Conservation (phyloP, 2,329 filamentous ascomycete species). For the Ceratocystis albifundus region DNA sequence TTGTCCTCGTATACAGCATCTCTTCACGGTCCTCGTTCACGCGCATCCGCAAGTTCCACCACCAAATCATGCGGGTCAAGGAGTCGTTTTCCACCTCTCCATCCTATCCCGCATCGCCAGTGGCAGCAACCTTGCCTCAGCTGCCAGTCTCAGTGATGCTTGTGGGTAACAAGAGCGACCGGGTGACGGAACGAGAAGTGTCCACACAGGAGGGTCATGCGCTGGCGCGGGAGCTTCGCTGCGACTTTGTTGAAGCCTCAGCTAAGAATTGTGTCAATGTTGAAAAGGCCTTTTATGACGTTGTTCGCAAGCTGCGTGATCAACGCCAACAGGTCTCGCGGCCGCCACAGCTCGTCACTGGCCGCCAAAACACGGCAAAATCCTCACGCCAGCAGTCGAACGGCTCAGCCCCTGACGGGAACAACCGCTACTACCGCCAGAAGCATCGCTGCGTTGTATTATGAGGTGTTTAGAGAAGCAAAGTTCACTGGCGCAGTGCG, state of each 20-base stretch:
- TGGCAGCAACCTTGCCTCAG: slow-evolving; percentile 47
- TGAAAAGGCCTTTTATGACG: slow-evolving; percentile 96
- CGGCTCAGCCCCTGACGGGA: slow-evolving; percentile 23
- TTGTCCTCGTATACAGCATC: slow-evolving; percentile 96
- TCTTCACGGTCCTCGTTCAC: slow-evolving; percentile 91
- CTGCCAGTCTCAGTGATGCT: slow-evolving; percentile 88
- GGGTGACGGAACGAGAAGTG: slow-evolving; percentile 89
- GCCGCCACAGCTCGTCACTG: slow-evolving; percentile 27
- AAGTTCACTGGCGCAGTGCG: neutral
- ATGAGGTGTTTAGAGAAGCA: slow-evolving; percentile 27
- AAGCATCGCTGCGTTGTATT: slow-evolving; percentile 33
- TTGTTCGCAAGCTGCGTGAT: slow-evolving; percentile 77
- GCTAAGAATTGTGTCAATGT: slow-evolving; percentile 98
- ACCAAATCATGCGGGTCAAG: slow-evolving; percentile 94
- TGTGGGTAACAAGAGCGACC: slow-evolving; percentile 96
- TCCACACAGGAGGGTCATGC: slow-evolving; percentile 93
- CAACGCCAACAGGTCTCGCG: slow-evolving; percentile 54
- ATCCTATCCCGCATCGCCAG: slow-evolving; percentile 63
- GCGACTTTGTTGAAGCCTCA: slow-evolving; percentile 93
- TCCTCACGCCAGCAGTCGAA: slow-evolving; percentile 25
- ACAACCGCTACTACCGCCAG: slow-evolving; percentile 28
- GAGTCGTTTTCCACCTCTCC: slow-evolving; percentile 71
- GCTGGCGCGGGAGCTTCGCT: slow-evolving; percentile 79
- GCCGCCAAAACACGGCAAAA: slow-evolving; percentile 28
- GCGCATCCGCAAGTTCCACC: slow-evolving; percentile 88